A percentile compares a stretch with the other conserved stretches of the same genome.
phyloP scores from a whole-genome alignment of 495 filamentous ascomycete species.

The Lentithecium fluviatile region DNA sequence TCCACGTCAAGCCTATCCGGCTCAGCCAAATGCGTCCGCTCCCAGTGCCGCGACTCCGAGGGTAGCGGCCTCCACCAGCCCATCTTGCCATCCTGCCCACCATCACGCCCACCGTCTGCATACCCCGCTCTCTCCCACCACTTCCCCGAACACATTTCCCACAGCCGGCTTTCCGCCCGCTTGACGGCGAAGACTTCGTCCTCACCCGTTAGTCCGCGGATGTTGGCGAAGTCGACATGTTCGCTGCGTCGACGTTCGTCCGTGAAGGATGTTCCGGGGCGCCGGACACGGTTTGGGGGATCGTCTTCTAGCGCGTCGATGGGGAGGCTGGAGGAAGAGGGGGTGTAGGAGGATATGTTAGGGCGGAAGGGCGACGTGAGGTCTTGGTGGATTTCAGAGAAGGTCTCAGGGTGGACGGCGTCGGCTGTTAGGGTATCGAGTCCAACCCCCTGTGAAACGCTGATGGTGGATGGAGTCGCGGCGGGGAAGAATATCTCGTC shows the following conservation, averaged over 20 bases:
- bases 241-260: constrained; percentile 45
- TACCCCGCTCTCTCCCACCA: constrained; percentile 63
- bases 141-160: constrained; percentile 64
- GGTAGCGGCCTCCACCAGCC: constrained; percentile 68
- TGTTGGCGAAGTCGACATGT: constrained; percentile 56
- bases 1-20: not conserved
- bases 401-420: constrained; percentile 63
- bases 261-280: constrained; percentile 7
- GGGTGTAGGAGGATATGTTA: constrained; percentile 60
- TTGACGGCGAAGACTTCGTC: constrained; percentile 73
- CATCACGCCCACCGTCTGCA: too few species aligned
- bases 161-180: constrained; percentile 63
- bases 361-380: constrained; percentile 66
- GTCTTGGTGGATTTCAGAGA: constrained; percentile 70
- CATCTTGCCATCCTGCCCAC: constrained; percentile 22
- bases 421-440: constrained; percentile 38
- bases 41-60: constrained; percentile 43
- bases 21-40: constrained; percentile 4
- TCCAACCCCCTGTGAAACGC: not conserved
- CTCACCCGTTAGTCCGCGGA: constrained; percentile 63
- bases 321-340: constrained; percentile 32
- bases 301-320: constrained; percentile 45
- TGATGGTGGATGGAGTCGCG: not conserved
- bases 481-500: constrained; percentile 68
- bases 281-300: constrained; percentile 42